A percentile compares a stretch with the other conserved stretches of the same genome.
Conservation (phyloP, 805 yeast species). For the Starmerella etchellsii region DNA sequence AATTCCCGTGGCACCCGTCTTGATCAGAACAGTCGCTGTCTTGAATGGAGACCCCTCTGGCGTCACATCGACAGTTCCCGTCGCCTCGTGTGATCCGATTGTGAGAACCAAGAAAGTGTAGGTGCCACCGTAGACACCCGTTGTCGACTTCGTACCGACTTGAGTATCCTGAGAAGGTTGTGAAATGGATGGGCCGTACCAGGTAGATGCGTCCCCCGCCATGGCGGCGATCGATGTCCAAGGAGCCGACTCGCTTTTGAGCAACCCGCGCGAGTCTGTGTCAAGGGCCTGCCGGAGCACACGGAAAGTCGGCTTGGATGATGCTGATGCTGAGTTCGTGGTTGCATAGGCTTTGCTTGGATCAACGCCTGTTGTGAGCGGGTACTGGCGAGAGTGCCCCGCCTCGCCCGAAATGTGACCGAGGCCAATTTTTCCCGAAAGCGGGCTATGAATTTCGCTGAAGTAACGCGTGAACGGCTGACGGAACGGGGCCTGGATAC, state of each 20-base stretch:
- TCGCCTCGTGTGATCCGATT: too few species aligned
- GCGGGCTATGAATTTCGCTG: slow-evolving; percentile 33
- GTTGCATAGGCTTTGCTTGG: too few species aligned
- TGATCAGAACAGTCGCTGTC: too few species aligned
- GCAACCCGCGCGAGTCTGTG: slow-evolving; percentile 5
- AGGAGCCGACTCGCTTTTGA: background rate
- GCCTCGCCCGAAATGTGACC: slow-evolving; percentile 53
- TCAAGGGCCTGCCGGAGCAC: slow-evolving; percentile 10
- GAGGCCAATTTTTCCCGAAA: slow-evolving; percentile 61
- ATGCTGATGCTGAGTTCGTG: too few species aligned
- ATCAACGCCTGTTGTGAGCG: slow-evolving; percentile 6
- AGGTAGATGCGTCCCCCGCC: slow-evolving; percentile 8
- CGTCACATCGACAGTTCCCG: too few species aligned
- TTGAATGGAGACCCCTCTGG: too few species aligned
- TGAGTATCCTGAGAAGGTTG: slow-evolving; percentile 9
- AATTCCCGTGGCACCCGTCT: too few species aligned
- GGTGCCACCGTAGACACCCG: slow-evolving; percentile 22
- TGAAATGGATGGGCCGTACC: slow-evolving; percentile 10
- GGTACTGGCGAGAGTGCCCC: slow-evolving; percentile 33
- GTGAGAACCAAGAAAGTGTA: too few species aligned
- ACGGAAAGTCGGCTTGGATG: slow-evolving; percentile 1
- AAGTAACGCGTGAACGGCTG: slow-evolving; percentile 17
- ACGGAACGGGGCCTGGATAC: slow-evolving; percentile 11
- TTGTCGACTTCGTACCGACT: slow-evolving; percentile 21
- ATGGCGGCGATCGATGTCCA: slow-evolving; percentile 11